phyloP scores from a whole-genome alignment of 2,329 filamentous ascomycete species.

The Fusarium sterilihyphosum region DNA sequence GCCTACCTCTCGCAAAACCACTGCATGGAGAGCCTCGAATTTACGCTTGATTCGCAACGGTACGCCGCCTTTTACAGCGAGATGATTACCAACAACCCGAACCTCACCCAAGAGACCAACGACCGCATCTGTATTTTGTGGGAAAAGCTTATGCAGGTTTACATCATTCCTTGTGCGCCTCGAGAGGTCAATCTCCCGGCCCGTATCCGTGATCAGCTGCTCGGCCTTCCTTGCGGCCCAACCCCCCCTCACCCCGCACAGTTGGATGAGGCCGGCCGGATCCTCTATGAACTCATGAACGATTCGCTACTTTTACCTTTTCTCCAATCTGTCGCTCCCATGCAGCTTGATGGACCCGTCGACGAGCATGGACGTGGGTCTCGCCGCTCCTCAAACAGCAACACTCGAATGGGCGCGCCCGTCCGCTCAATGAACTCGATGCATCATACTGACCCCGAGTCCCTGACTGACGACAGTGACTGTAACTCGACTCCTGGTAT shows the following conservation, averaged over 20 bases:
- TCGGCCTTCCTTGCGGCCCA: constrained; percentile 65
- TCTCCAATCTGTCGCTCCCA: constrained; percentile 71
- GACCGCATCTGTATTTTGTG: constrained; percentile 83
- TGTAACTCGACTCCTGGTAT: constrained; percentile 64
- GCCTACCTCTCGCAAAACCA: constrained; percentile 97
- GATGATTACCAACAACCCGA: constrained; percentile 51
- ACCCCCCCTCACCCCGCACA: constrained; percentile 77
- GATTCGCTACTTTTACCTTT: constrained; percentile 95
- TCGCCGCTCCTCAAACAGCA: constrained; percentile 50
- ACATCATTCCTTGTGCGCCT: constrained; percentile 85
- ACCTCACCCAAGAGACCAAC: constrained; percentile 53
- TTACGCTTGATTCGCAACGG: constrained; percentile 91
- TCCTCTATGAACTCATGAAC: constrained; percentile 97
- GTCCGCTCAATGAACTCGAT: constrained; percentile 53
- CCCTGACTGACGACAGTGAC: constrained; percentile 72
- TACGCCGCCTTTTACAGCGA: constrained; percentile 72
- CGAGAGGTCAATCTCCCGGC: constrained; percentile 92
- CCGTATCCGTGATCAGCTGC: constrained; percentile 82
- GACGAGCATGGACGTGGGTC: constrained; percentile 57
- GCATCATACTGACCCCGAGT: constrained; percentile 60
- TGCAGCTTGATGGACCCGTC: constrained; percentile 47
- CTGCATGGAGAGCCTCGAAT: constrained; percentile 95
- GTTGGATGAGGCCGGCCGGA: constrained; percentile 83
- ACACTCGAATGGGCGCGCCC: constrained; percentile 47
- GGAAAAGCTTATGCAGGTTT: constrained; percentile 88